These are phyloP conservation scores for Globisporangium radiosum DNA, from an alignment of 352 stramenopile species.

Conservation along the genomic window DNA sequence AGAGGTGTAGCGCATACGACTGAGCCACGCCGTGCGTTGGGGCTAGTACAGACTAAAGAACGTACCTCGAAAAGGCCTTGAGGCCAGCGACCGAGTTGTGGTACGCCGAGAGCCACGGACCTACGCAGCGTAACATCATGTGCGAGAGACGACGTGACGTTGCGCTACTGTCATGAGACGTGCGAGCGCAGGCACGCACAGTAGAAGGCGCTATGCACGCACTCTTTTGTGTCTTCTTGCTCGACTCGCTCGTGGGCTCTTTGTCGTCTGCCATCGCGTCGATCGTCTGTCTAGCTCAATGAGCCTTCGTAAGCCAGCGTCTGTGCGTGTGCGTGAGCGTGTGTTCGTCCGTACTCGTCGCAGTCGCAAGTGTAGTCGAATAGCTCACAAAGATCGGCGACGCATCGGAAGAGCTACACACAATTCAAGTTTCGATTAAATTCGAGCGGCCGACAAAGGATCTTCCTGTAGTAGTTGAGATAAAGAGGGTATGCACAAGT, in stretches of 20 bases:
- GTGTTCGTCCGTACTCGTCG: background rate
- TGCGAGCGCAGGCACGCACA: no score
- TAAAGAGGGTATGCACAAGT: background rate
- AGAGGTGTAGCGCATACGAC: background rate
- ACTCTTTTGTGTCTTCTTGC: slow-evolving; percentile 17
- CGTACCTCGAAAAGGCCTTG: slow-evolving; percentile 58
- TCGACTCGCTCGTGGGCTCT: background rate
- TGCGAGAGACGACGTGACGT: background rate
- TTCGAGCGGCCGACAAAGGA: no score
- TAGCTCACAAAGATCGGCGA: background rate
- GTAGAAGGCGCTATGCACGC: background rate
- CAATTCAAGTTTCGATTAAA: no score
- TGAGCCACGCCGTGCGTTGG: background rate
- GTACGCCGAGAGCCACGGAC: slow-evolving; percentile 84
- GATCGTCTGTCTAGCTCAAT: background rate
- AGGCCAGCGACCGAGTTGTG: slow-evolving; percentile 88
- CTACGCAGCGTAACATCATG: slow-evolving; percentile 6
- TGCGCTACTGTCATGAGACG: no score
- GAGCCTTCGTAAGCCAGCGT: no score
- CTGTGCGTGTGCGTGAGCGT: no score
- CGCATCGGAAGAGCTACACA: background rate
- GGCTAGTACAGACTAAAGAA: no score
- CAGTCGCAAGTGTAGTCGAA: background rate
- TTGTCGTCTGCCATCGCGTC: slow-evolving; percentile 9
- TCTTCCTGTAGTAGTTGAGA: background rate